A percentile compares a stretch with the other conserved stretches of the same genome.
Evolutionary conservation across 1,284 basidiomycete genomes (phyloP).

Genomic region (Sphaerobolus stellatus): DNA sequence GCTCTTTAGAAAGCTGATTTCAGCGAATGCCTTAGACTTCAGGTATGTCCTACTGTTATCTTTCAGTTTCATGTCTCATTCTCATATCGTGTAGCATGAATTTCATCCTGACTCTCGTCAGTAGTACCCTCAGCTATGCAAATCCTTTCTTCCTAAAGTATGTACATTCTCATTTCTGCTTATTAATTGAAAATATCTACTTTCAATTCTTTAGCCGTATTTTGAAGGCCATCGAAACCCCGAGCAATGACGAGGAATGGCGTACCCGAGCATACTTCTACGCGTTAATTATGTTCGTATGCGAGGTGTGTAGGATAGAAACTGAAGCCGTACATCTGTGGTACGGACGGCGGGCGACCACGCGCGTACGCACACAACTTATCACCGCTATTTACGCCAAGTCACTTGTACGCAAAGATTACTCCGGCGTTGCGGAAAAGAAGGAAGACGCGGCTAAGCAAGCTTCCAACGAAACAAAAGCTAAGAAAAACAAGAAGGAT

Average conservation of each 20-base stretch:
- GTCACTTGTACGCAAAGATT: conserved; percentile 81
- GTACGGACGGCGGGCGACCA: conserved; percentile 67
- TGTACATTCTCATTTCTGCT: conserved; percentile 20
- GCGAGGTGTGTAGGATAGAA: conserved; percentile 60
- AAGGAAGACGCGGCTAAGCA: conserved; percentile 41
- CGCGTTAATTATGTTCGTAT: conserved; percentile 64
- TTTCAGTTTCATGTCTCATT: neutral
- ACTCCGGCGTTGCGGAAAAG: conserved; percentile 69
- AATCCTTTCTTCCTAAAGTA: conserved; percentile 68
- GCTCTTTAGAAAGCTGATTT: conserved; percentile 62
- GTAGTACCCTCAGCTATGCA: conserved; percentile 68
- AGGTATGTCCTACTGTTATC: conserved; percentile 35
- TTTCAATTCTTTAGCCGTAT: conserved; percentile 35
- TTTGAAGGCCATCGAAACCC: conserved; percentile 26
- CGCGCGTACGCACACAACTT: conserved; percentile 69
- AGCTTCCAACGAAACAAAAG: conserved; percentile 16
- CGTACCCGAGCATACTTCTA: conserved; percentile 69
- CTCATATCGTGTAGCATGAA: conserved; percentile 51
- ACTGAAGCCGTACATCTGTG: conserved; percentile 78
- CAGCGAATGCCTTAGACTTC: conserved; percentile 73
- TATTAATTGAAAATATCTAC: conserved; percentile 17
- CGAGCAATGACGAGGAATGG: conserved; percentile 37
- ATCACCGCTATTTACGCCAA: conserved; percentile 90
- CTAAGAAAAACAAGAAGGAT: conserved; percentile 41
- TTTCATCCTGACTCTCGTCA: conserved; percentile 58